Base-by-base conservation (phyloP, 805 yeast genomes). In the Nadsonia fulvescens region DNA sequence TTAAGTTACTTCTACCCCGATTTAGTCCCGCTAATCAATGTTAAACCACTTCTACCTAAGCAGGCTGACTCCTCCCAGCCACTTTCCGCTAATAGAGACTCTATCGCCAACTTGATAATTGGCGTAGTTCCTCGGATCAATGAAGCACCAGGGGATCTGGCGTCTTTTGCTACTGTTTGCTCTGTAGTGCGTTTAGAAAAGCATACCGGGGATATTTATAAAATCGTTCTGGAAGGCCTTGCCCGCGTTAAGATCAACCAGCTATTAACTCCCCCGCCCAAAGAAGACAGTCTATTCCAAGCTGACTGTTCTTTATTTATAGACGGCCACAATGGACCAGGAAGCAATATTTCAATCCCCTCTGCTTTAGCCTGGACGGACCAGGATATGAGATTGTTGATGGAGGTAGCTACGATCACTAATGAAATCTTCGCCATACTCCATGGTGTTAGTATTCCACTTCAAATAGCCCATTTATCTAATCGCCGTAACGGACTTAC, bases 181-280 rank as follows among this genome's bases (percentile, higher is more conserved):
- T 25, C 34, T 12, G 24, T 38, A 14, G 34, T 34, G 8, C 34
- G 42, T 7, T 23, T 38, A n/a, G 42, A 38, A 19, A 28, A 37
- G 8, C 18, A 33, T 3, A 26, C 23, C 13, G 15, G 33, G 8
- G 30, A 30, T 8, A 24, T 21, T 14, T 30, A 23, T 10, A 35
- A 34, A 20, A 31, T 34, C 18, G 34, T 35, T 4, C 18, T 38
- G 15, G 43, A 38, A 25, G 43, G 43, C 15, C 17, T 36, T 4
- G 22, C 33, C 13, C 38, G 43, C 5, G 23, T 38, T 23, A 19
- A 26, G 23, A 17, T 34, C 18, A 18, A 18, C 8, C 11, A 14
- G 31, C 18, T 36, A 8, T 24, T 23, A 4, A 28, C 31, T n/a
- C n/a, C n/a, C n/a, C n/a, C n/a, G n/a, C 23, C 18, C 15, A 13